These are phyloP conservation scores for Gentiana macrophylla DNA, from an alignment of 257 asterid species.

Conservation along the genomic window DNA sequence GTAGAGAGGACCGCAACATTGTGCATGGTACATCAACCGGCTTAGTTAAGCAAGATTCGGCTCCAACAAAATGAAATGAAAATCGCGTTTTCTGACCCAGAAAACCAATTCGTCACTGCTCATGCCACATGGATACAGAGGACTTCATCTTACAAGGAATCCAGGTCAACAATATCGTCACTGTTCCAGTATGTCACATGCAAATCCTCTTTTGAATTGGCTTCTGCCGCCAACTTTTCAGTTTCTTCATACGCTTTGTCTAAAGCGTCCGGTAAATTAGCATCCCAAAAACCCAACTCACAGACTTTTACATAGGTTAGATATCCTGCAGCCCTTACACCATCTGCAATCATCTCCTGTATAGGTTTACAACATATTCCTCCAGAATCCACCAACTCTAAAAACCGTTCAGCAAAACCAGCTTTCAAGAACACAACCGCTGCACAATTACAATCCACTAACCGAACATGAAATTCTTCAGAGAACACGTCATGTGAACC, in stretches of 20 bases:
- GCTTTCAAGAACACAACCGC: slow-evolving; percentile 51
- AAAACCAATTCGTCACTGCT: no score
- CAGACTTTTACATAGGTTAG: slow-evolving; percentile 46
- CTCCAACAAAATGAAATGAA: no score
- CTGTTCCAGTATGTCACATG: slow-evolving; percentile 43
- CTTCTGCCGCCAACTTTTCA: slow-evolving; percentile 23
- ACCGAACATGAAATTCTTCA: slow-evolving; percentile 50
- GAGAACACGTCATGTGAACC: slow-evolving; percentile 43
- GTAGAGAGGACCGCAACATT: no score
- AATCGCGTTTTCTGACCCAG: no score
- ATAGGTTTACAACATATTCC: slow-evolving; percentile 23
- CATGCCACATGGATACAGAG: neutral
- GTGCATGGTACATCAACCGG: no score
- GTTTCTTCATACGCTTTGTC: slow-evolving; percentile 44
- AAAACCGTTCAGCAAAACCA: slow-evolving; percentile 36
- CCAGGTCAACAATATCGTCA: slow-evolving; percentile 58
- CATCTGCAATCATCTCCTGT: slow-evolving; percentile 41
- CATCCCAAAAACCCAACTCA: slow-evolving; percentile 38
- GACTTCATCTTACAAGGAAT: slow-evolving; percentile 38
- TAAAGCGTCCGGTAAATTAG: slow-evolving; percentile 55
- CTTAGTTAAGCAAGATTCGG: no score
- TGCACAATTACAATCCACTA: slow-evolving; percentile 74
- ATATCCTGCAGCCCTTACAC: slow-evolving; percentile 58
- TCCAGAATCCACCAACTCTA: slow-evolving; percentile 44
- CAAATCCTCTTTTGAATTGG: slow-evolving; percentile 22